Percentiles rank a stretch among this genome's conserved stretches.
These are phyloP conservation scores for Suillus lakei DNA, from an alignment of 768 basidiomycete genomes.

Conservation along the genomic window DNA sequence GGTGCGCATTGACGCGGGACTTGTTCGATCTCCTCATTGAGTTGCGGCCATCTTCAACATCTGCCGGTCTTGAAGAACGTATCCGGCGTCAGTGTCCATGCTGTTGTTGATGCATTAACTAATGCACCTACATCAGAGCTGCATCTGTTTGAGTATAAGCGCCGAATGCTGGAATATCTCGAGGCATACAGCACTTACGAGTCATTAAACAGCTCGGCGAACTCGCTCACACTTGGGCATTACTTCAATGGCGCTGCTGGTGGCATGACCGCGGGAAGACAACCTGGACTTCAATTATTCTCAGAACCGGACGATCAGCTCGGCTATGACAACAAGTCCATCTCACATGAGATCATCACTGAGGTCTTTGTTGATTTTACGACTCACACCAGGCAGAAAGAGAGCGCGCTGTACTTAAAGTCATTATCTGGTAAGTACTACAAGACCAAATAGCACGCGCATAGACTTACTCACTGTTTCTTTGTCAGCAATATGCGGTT, in stretches of 20 bases:
- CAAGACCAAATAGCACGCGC: no score
- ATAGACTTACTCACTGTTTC: no score
- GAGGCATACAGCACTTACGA: background rate
- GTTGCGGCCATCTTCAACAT: conserved; percentile 22
- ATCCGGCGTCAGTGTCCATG: conserved; percentile 21
- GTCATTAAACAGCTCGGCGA: background rate
- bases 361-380: conserved; percentile 23
- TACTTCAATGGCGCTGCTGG: no score
- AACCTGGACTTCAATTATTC: background rate
- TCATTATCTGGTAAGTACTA: no score
- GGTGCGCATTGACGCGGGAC: conserved; percentile 24
- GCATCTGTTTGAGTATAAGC: conserved; percentile 25
- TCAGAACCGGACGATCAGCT: background rate
- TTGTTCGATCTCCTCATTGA: conserved; percentile 32
- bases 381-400: background rate
- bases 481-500: conserved; percentile 12
- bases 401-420: background rate
- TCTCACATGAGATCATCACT: conserved; percentile 24
- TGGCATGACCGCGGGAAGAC: no score
- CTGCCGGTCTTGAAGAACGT: conserved; percentile 25
- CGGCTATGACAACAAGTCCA: conserved; percentile 12
- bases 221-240: background rate
- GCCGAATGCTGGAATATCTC: conserved; percentile 21
- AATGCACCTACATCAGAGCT: conserved; percentile 19
- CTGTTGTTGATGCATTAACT: no score